Conservation (phyloP, 2,329 filamentous ascomycete genomes). For the Juglanconis sp. region DNA sequence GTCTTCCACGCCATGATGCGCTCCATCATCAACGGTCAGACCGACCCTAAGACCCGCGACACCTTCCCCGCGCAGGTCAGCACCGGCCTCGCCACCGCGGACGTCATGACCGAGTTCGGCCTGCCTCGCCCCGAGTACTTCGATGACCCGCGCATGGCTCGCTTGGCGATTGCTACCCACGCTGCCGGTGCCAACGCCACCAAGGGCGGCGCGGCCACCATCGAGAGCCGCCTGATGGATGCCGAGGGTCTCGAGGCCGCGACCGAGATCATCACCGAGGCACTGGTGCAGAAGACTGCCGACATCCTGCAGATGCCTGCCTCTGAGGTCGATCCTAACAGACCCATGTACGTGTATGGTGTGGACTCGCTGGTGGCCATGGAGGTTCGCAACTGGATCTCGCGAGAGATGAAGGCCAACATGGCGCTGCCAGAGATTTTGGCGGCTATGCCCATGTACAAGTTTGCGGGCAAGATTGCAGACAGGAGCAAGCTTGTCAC, state of each 20-base stretch:
- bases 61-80: slow-evolving; percentile 11
- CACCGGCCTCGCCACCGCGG: slow-evolving; percentile 13
- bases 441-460: slow-evolving; percentile 13
- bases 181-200: background rate
- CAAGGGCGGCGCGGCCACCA: slow-evolving; percentile 2
- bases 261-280: slow-evolving; percentile 11
- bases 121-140: slow-evolving; percentile 11
- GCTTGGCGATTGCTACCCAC: slow-evolving; percentile 6
- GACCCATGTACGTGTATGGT: slow-evolving; percentile 14
- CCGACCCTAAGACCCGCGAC: slow-evolving; percentile 1
- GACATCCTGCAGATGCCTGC: slow-evolving; percentile 14
- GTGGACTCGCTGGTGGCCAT: slow-evolving; percentile 16
- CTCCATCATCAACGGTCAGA: slow-evolving; percentile 16
- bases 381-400: slow-evolving; percentile 17
- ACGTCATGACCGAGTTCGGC: slow-evolving; percentile 10
- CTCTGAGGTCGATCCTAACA: slow-evolving; percentile 9
- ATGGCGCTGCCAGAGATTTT: slow-evolving; percentile 13
- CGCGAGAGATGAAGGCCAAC: slow-evolving; percentile 13
- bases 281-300: slow-evolving; percentile 8
- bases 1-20: slow-evolving; percentile 21
- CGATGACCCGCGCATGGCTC: slow-evolving; percentile 6
- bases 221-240: slow-evolving; percentile 10
- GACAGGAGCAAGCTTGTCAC: slow-evolving; percentile 15
- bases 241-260: slow-evolving; percentile 3
- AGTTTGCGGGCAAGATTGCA: slow-evolving; percentile 13